phyloP scores from a whole-genome alignment of 106 monocot species.

The Dioscorea zingiberensis region DNA sequence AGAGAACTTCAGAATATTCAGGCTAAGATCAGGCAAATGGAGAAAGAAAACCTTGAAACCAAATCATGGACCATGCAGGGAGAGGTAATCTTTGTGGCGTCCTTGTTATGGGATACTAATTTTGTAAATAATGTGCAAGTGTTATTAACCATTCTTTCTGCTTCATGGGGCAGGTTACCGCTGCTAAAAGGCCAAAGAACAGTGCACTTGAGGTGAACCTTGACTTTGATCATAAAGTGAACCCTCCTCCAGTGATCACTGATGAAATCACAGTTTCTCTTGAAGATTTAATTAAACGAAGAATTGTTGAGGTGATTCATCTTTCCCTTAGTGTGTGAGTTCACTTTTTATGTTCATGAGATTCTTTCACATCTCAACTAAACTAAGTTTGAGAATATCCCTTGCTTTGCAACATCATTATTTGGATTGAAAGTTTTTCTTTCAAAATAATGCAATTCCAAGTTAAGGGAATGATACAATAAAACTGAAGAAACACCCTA shows the following conservation, averaged over 20 bases:
- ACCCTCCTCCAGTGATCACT: conserved; percentile 57
- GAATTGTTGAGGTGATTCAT: conserved; percentile 71
- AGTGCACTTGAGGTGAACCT: conserved; percentile 96
- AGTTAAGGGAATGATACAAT: too few relatives aligned
- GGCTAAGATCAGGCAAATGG: conserved; percentile 74
- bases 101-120: too few relatives aligned
- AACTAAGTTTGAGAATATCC: too few relatives aligned
- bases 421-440: too few relatives aligned
- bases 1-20: conserved; percentile 50
- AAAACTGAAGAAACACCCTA: too few relatives aligned
- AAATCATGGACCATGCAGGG: conserved; percentile 91
- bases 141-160: neutral
- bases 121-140: too few relatives aligned
- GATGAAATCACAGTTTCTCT: conserved; percentile 82
- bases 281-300: conserved; percentile 83
- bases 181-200: conserved; percentile 85
- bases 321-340: neutral
- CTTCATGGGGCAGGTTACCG: conserved; percentile 58
- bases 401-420: too few relatives aligned
- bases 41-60: conserved; percentile 79
- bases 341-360: too few relatives aligned
- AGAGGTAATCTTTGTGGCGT: conserved; percentile 47
- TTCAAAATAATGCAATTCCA: too few relatives aligned
- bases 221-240: conserved; percentile 87
- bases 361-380: too few relatives aligned